These are phyloP conservation scores for Pythium dissimile DNA, from an alignment of 352 stramenopile genomes.

Conservation along the genomic window DNA sequence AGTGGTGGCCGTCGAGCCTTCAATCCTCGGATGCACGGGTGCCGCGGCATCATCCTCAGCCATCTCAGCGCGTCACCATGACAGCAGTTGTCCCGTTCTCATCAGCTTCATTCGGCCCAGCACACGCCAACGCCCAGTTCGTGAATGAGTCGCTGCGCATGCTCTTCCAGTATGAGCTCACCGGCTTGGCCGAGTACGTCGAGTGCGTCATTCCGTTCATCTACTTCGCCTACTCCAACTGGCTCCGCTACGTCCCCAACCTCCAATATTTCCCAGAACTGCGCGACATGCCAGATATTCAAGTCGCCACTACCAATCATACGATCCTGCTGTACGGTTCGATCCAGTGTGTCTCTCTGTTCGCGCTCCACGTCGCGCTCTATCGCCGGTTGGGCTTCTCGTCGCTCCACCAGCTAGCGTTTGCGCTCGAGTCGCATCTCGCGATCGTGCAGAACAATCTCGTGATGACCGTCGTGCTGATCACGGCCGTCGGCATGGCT, in stretches of 20 bases:
- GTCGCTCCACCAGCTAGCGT: slow-evolving; percentile 1
- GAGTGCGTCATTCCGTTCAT: slow-evolving; percentile 26
- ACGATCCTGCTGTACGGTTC: not conserved
- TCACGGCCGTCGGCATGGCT: not conserved
- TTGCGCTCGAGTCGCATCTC: slow-evolving; percentile 3
- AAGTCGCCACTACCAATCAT: not conserved
- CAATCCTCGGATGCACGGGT: no score
- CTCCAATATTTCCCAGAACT: not conserved
- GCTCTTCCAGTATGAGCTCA: slow-evolving; percentile 30
- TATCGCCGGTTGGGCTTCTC: not conserved
- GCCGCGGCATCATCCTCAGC: not conserved
- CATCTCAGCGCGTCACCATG: no score
- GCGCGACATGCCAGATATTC: not conserved
- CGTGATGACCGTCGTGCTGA: not conserved
- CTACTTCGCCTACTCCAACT: slow-evolving; percentile 21
- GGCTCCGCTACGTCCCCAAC: slow-evolving; percentile 21
- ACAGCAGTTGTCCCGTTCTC: not conserved
- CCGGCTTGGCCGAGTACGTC: slow-evolving; percentile 28
- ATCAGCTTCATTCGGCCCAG: not conserved
- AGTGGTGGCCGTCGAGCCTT: not conserved
- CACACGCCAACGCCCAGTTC: not conserved
- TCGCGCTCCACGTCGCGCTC: not conserved
- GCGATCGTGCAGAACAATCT: slow-evolving; percentile 4
- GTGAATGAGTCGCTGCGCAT: not conserved
- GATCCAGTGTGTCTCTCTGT: not conserved